Conservation (phyloP, 2,329 filamentous ascomycete species). For the Bipolaris cookei region DNA sequence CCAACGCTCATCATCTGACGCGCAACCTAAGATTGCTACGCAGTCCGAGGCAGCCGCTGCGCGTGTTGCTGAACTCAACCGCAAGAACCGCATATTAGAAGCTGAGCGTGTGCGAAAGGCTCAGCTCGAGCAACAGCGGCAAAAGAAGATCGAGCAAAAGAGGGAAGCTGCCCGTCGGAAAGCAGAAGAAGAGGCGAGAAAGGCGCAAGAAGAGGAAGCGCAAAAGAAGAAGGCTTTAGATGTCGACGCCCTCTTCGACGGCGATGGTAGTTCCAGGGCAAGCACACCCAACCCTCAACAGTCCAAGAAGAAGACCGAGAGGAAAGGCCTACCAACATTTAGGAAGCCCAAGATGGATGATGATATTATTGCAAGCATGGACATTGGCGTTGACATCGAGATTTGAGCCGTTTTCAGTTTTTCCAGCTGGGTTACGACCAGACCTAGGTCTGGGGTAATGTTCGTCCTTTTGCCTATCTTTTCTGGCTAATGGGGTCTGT, state of each 20-base stretch:
- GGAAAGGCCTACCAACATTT: constrained; percentile 69
- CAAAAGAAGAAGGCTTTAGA: constrained; percentile 42
- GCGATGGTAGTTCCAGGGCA: constrained; percentile 52
- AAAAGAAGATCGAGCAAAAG: constrained; percentile 46
- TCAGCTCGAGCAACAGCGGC: constrained; percentile 73
- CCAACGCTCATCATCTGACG: constrained; percentile 70
- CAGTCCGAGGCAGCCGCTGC: constrained; percentile 73
- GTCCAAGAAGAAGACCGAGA: constrained; percentile 61
- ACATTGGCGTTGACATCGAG: constrained; percentile 90
- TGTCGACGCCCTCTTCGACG: constrained; percentile 57
- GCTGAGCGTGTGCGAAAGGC: constrained; percentile 90
- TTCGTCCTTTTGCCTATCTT: not conserved
- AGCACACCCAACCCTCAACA: constrained; percentile 54
- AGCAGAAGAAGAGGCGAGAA: constrained; percentile 60
- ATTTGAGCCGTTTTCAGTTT: constrained; percentile 59
- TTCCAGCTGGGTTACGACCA: not conserved
- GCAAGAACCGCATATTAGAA: constrained; percentile 82
- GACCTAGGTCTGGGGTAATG: not conserved
- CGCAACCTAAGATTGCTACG: constrained; percentile 62
- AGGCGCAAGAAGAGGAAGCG: constrained; percentile 46
- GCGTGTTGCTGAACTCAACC: constrained; percentile 81
- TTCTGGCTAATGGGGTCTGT: not conserved
- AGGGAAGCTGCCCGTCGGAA: constrained; percentile 52
- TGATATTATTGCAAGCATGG: constrained; percentile 87
- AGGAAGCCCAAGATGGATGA: constrained; percentile 83